These are phyloP conservation scores for Periconia sp. DNA, from an alignment of 2,329 filamentous ascomycete species.

Conservation along the genomic window DNA sequence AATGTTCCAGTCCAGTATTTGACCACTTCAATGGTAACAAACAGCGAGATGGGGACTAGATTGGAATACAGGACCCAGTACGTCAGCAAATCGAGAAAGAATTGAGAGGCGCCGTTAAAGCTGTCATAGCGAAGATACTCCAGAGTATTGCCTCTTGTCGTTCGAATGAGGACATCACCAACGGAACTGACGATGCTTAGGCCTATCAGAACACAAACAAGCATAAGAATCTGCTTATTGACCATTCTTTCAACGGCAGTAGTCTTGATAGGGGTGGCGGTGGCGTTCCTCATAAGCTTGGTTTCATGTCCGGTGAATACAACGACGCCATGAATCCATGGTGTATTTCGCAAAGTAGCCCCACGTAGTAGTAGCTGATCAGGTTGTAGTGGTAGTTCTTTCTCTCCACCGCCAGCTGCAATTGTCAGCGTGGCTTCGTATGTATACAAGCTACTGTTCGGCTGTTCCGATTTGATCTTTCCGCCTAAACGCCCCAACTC, in stretches of 20 bases:
- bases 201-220: conserved; percentile 79
- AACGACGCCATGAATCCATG: conserved; percentile 94
- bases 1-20: conserved; percentile 98
- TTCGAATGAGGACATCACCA: conserved; percentile 81
- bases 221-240: conserved; percentile 88
- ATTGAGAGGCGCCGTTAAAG: conserved; percentile 72
- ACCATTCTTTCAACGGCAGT: conserved; percentile 94
- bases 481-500: conserved; percentile 86
- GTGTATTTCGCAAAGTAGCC: conserved; percentile 91
- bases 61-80: conserved; percentile 99
- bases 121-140: conserved; percentile 67
- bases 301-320: conserved; percentile 98
- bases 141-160: conserved; percentile 62
- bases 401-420: conserved; percentile 86
- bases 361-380: conserved; percentile 93
- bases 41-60: conserved; percentile 93
- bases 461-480: conserved; percentile 89
- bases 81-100: conserved; percentile 92
- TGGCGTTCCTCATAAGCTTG: conserved; percentile 98
- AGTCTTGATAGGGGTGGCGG: conserved; percentile 93
- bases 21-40: conserved; percentile 95
- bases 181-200: conserved; percentile 89
- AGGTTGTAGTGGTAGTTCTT: conserved; percentile 84
- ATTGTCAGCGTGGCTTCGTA: conserved; percentile 96
- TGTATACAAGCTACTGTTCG: conserved; percentile 97